phyloP scores from a whole-genome alignment of 352 stramenopile genomes.

The Phytophthora pisi region DNA sequence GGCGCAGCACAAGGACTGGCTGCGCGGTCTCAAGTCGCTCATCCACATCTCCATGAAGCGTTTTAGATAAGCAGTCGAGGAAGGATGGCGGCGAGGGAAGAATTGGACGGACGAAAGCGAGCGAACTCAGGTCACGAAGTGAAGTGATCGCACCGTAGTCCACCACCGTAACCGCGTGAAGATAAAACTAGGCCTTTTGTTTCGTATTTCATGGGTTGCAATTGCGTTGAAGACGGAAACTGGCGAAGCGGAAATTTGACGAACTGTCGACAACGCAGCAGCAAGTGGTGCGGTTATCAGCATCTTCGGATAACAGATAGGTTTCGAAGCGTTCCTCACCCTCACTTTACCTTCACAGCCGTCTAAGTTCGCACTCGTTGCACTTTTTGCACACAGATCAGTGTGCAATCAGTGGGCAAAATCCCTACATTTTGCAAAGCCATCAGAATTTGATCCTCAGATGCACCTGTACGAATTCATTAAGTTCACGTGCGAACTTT shows the following conservation, averaged over 20 bases:
- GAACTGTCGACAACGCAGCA: not conserved
- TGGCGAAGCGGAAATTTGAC: not conserved
- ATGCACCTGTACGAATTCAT: too few relatives aligned
- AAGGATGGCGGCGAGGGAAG: constrained; percentile 1
- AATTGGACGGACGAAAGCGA: not conserved
- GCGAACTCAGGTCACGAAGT: constrained; percentile 11
- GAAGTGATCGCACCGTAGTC: constrained; percentile 15
- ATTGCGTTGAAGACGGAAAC: not conserved
- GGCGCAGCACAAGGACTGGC: constrained; percentile 98
- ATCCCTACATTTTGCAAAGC: too few relatives aligned
- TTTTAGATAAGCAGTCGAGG: constrained; percentile 72
- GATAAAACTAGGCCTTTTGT: constrained; percentile 36
- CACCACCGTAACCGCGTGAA: constrained; percentile 1
- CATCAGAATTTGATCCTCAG: too few relatives aligned
- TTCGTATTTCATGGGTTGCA: not conserved
- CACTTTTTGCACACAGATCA: too few relatives aligned
- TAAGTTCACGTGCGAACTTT: too few relatives aligned
- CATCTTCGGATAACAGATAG: too few relatives aligned
- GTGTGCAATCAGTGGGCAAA: too few relatives aligned
- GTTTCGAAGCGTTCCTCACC: too few relatives aligned
- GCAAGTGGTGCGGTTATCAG: not conserved
- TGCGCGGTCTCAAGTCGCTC: constrained; percentile 96
- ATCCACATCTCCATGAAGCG: constrained; percentile 94
- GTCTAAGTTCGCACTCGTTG: too few relatives aligned
- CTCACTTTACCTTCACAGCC: too few relatives aligned